Evolutionary conservation across 345 rosid species (phyloP), one percentile per base, ranked within the genome.

Genomic region (Toxicodendron radicans): DNA sequence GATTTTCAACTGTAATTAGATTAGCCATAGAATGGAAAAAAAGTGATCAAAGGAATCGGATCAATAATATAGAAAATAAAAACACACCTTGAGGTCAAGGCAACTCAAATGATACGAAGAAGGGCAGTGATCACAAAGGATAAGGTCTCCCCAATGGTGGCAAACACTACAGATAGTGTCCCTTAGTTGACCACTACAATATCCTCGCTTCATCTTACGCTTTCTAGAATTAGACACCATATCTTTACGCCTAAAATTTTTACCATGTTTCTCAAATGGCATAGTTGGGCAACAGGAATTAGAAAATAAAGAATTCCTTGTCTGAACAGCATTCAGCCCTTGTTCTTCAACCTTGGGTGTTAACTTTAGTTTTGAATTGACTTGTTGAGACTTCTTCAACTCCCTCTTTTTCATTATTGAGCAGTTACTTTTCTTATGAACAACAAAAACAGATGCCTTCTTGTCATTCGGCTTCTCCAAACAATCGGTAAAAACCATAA

Each of bases 141-240:
- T 68, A 53, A 83, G 82, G 67, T 75, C 84, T 75, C 54, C 84
- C 21, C 77, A 80, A 24, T 70, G 73, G 76, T 80, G 84, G 71
- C 84, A 83, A 64, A 83, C 73, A 70, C 80, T 75, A 66, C 84
- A 83, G 20, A 83, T 70, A 10, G 86, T 75, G 74, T 83, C 86
- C 21, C 62, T 58, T 49, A 69, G 68, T 23, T 56, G 74, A 41
- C 54, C 10, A 18, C 62, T 56, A 32, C 21, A 33, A 43, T 16
- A 18, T 21, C 17, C 66, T 59, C 76, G 58, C 80, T 78, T 83
- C 78, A 80, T 75, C 77, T 73, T 83, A 68, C 72, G 69, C 75
- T 68, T 83, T 68, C 73, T 77, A 61, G 84, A 65, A 66, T 35
- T 41, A 69, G 82, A 83, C 60, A 75, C 78, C 79, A 66, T 70